Conservation (phyloP, 768 basidiomycete genomes). For the Ramaria sp. region DNA sequence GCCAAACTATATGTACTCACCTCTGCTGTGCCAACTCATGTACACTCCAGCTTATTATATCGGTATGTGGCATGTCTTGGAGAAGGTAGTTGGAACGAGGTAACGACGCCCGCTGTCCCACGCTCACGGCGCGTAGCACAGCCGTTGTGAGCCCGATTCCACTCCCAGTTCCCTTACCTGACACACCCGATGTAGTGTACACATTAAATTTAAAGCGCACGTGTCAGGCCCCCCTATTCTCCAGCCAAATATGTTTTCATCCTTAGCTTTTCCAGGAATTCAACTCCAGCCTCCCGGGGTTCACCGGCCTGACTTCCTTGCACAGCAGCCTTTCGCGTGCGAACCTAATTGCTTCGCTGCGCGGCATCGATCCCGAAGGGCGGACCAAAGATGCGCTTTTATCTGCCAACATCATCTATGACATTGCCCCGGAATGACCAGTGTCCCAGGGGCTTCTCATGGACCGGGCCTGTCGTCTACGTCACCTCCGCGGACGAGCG, state of each 20-base stretch:
- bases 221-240: not conserved
- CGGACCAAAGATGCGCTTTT: not conserved
- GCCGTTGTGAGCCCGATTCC: not conserved
- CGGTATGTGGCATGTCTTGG: not conserved
- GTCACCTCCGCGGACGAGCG: conserved; percentile 1
- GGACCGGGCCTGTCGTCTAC: not conserved
- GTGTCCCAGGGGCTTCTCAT: not conserved
- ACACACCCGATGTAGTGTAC: not conserved
- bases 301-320: not conserved
- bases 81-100: not conserved
- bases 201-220: not conserved
- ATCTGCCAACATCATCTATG: not conserved
- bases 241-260: not conserved
- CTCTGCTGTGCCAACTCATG: not conserved
- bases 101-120: not conserved
- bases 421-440: not conserved
- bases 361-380: not conserved
- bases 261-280: not conserved
- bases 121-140: not conserved
- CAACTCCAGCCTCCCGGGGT: not conserved
- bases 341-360: not conserved
- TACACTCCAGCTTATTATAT: not conserved
- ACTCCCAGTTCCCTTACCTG: not conserved
- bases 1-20: no score
- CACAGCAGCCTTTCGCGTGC: not conserved